Conservation (phyloP, 768 basidiomycete genomes). For the Daedaleopsis sinensis region DNA sequence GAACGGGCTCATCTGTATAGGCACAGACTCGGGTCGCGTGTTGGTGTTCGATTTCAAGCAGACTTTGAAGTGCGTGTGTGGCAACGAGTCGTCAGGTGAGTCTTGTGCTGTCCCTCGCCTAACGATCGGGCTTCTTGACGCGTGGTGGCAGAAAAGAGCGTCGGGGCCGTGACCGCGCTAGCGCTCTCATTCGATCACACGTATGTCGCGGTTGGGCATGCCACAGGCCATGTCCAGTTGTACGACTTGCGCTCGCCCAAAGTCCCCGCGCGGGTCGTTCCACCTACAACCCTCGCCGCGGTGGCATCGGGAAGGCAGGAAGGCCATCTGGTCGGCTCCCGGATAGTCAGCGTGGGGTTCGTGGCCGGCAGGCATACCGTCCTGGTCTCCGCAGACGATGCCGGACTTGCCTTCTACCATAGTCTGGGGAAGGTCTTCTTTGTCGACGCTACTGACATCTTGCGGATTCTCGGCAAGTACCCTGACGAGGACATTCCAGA, state of each 20-base stretch:
- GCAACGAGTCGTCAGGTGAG: slow-evolving; percentile 66
- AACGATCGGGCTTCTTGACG: slow-evolving; percentile 20
- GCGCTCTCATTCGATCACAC: slow-evolving; percentile 94
- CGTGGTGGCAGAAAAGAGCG: slow-evolving; percentile 48
- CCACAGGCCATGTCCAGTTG: slow-evolving; percentile 81
- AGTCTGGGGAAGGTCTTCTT: slow-evolving; percentile 93
- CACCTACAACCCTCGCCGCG: slow-evolving; percentile 68
- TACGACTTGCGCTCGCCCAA: slow-evolving; percentile 78
- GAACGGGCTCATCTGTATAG: slow-evolving; percentile 88
- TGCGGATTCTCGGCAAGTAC: slow-evolving; percentile 92
- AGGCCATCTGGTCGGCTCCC: slow-evolving; percentile 80
- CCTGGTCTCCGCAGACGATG: slow-evolving; percentile 86
- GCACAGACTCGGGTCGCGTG: slow-evolving; percentile 77
- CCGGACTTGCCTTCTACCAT: slow-evolving; percentile 93
- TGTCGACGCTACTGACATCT: slow-evolving; percentile 91
- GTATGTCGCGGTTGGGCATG: slow-evolving; percentile 87
- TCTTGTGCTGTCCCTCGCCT: slow-evolving; percentile 8
- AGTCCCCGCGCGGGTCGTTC: slow-evolving; percentile 66
- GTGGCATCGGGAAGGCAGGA: slow-evolving; percentile 80
- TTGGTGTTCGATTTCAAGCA: slow-evolving; percentile 93
- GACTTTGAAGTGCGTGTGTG: slow-evolving; percentile 77
- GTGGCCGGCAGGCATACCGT: slow-evolving; percentile 92
- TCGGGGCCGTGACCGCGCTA: slow-evolving; percentile 85
- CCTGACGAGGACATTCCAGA: slow-evolving; percentile 50
- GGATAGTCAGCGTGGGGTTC: slow-evolving; percentile 83